Base-by-base conservation (phyloP, 2,329 filamentous ascomycete species). In the Rhynchosporium graminicola region DNA sequence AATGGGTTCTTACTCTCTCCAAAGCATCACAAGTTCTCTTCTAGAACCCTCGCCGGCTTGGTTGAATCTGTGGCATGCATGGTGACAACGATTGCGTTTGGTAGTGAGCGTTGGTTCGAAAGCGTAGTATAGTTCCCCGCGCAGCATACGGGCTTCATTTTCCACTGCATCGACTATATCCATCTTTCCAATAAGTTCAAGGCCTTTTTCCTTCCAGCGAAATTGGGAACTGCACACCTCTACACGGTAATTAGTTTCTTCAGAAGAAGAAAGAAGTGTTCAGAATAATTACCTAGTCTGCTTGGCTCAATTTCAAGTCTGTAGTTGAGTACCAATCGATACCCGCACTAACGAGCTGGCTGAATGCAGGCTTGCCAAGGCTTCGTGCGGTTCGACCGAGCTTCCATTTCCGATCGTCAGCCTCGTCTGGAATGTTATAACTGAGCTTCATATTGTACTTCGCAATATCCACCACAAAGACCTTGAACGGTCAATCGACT, bases 91-190 rank as follows among this genome's bases (percentile, higher is more conserved):
- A n/a, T 78, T 77, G 20, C 91, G 83, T 45, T 82, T 87, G 0
- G 82, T 84, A 2, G 83, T 76, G 3, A 95, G 77, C 40, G 89
- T 83, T 0, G 90, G 87, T 0, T 84, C 84, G 71, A 93, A 93
- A 45, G 54, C 54, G 69, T 87, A 83, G 75, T 92, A 93, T 10
- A 94, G 81, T 73, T 94, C 86, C 55, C 89, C 89, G 13, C 80
- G 78, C 54, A 78, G 75, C 87, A 91, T 91, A 31, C 80, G 79
- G 46, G 76, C 74, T 43, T 77, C 74, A 71, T 85, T 85, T 54
- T 83, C 81, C 46, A 70, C 74, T 6, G 74, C 74, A 56, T 80
- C 74, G 38, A 83, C 66, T 1, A 63, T 48, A 4, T 64, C 63
- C 67, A 69, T 71, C 1, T 60, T 64, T 54, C 12, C 33, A 20